Percentiles rank a stretch among this genome's conserved stretches.
Evolutionary conservation across 169 alveolate genomes (phyloP).

Genomic region (Plasmodium fragile): DNA sequence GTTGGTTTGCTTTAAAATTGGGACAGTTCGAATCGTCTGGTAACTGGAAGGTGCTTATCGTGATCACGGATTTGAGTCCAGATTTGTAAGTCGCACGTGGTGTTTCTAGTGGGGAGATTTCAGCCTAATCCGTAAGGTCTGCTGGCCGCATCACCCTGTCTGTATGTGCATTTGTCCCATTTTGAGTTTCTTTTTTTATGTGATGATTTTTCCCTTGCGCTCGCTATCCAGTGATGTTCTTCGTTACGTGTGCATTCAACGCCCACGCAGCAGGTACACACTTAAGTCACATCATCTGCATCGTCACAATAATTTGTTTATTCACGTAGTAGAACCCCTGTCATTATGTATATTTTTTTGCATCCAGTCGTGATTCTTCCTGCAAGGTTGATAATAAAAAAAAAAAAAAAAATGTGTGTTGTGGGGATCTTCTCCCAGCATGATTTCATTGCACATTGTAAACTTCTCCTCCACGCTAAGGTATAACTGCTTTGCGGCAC

Average conservation of each 20-base stretch:
- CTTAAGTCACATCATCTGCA: neutral
- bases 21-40: slow-evolving; percentile 77
- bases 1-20: slow-evolving; percentile 69
- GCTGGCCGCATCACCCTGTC: neutral
- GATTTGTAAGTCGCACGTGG: neutral
- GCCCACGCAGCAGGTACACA: neutral
- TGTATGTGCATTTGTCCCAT: neutral
- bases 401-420: neutral
- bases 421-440: neutral
- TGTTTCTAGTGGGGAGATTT: neutral
- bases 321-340: neutral
- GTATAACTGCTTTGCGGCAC: neutral
- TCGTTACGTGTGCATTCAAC: neutral
- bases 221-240: neutral
- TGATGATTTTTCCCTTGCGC: neutral
- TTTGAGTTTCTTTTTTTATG: neutral
- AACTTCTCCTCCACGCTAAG: neutral
- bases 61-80: slow-evolving; percentile 47
- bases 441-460: neutral
- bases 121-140: neutral
- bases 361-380: neutral
- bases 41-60: slow-evolving; percentile 58
- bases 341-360: neutral
- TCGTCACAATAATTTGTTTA: neutral
- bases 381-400: neutral